A percentile compares a stretch with the other conserved stretches of the same genome.
phyloP scores from a whole-genome alignment of 768 basidiomycete species.

The Lentinula aciculospora region DNA sequence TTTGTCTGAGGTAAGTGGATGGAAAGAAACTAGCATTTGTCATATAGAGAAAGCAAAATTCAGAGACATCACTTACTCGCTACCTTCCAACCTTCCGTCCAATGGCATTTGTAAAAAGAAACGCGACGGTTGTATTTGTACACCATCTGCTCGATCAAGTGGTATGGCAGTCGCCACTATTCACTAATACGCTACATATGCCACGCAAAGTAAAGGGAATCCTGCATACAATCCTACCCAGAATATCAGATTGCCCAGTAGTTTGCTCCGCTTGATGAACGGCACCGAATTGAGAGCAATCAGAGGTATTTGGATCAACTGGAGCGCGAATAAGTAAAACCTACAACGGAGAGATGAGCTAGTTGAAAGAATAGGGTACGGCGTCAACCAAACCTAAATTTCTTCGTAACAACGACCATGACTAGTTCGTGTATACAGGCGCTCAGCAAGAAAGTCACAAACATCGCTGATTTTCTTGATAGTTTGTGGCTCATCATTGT shows the following conservation, averaged over 20 bases:
- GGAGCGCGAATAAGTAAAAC: slow-evolving; percentile 24
- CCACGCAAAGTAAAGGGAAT: slow-evolving; percentile 89
- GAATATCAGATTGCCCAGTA: slow-evolving; percentile 82
- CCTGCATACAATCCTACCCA: slow-evolving; percentile 92
- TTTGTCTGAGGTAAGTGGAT: too few species aligned
- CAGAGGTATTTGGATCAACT: slow-evolving; percentile 90
- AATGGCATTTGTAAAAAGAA: too few species aligned
- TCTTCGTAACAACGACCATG: slow-evolving; percentile 93
- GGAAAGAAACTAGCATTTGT: too few species aligned
- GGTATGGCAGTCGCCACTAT: too few species aligned
- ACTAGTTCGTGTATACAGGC: slow-evolving; percentile 92
- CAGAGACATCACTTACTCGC: too few species aligned
- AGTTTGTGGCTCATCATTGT: slow-evolving; percentile 74
- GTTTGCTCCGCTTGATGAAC: slow-evolving; percentile 72
- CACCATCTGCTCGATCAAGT: too few species aligned
- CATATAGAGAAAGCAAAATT: too few species aligned
- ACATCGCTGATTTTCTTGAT: slow-evolving; percentile 78
- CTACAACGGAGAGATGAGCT: slow-evolving; percentile 26
- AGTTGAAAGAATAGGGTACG: neutral
- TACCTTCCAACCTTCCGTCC: too few species aligned
- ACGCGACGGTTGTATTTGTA: too few species aligned
- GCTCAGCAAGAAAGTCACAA: slow-evolving; percentile 87
- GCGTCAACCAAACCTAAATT: slow-evolving; percentile 79
- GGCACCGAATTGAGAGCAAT: slow-evolving; percentile 78
- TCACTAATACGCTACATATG: slow-evolving; percentile 49